A percentile compares a stretch with the other conserved stretches of the same genome.
phyloP scores from a whole-genome alignment of 352 stramenopile genomes.

The Phytophthora hibernalis region DNA sequence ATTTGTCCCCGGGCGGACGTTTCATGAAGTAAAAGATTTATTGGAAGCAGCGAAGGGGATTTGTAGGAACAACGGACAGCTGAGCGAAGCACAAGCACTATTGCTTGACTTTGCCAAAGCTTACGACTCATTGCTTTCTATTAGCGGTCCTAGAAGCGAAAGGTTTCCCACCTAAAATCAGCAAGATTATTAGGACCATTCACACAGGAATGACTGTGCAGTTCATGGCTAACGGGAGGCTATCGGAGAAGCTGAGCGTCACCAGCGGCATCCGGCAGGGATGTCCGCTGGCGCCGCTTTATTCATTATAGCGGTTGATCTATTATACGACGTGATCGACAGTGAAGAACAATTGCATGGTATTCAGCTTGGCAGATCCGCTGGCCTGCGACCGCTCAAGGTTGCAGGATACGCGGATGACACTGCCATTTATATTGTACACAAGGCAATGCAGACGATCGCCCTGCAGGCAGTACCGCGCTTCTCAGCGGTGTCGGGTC shows the following conservation, averaged over 20 bases:
- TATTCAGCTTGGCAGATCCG: background rate
- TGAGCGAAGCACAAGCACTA: too few relatives aligned
- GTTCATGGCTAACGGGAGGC: background rate
- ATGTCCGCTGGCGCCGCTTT: constrained; percentile 8
- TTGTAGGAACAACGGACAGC: too few relatives aligned
- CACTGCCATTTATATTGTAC: background rate
- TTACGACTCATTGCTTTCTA: constrained; percentile 13
- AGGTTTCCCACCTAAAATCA: background rate
- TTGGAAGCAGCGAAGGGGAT: too few relatives aligned
- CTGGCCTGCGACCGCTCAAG: too few relatives aligned
- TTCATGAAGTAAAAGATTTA: too few relatives aligned
- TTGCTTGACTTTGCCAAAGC: background rate
- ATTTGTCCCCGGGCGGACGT: too few relatives aligned
- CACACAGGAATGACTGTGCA: background rate
- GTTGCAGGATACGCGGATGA: background rate
- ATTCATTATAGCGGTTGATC: constrained; percentile 6
- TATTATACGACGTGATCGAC: constrained; percentile 5
- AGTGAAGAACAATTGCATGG: background rate
- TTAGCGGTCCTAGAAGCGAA: background rate
- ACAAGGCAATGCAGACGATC: background rate
- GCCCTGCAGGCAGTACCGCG: background rate
- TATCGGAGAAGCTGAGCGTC: background rate
- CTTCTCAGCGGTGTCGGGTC: background rate
- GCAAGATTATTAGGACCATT: background rate
- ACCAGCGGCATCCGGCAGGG: background rate